phyloP scores from a whole-genome alignment of 2,329 filamentous ascomycete genomes.

The Apiospora arundinis region DNA sequence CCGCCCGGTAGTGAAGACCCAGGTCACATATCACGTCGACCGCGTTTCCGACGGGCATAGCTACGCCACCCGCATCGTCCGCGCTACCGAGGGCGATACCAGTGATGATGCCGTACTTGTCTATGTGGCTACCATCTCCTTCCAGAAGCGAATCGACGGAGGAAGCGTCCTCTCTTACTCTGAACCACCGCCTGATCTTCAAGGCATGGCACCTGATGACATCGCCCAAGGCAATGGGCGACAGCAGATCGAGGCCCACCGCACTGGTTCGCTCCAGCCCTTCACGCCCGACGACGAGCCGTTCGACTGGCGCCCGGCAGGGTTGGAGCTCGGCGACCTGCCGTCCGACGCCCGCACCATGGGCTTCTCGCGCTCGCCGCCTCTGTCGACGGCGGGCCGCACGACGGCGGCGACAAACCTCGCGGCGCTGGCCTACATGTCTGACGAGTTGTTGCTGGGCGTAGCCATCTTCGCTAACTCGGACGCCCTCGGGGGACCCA shows the following conservation, averaged over 20 bases:
- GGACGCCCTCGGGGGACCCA: neutral
- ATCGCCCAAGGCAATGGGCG: neutral
- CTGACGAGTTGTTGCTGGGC: slow-evolving; percentile 8
- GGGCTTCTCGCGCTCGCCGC: neutral
- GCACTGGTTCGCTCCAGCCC: neutral
- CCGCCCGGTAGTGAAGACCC: neutral
- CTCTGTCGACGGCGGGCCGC: neutral
- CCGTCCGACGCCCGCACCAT: neutral
- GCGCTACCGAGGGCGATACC: neutral
- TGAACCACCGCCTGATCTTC: neutral
- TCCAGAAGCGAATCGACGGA: neutral
- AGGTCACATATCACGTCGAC: neutral
- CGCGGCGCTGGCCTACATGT: slow-evolving; percentile 11
- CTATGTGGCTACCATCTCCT: neutral
- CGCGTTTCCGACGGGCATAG: slow-evolving; percentile 12
- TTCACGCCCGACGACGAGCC: slow-evolving; percentile 5
- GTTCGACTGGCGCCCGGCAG: slow-evolving; percentile 6
- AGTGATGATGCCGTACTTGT: neutral
- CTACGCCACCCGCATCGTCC: slow-evolving; percentile 9
- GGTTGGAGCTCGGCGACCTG: neutral
- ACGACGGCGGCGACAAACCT: neutral
- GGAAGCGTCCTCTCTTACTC: neutral
- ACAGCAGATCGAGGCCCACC: neutral
- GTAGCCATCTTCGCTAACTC: neutral
- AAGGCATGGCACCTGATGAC: neutral